Evolutionary conservation across 1,139 yeast genomes (phyloP).

Genomic region (Pichia sp.): DNA sequence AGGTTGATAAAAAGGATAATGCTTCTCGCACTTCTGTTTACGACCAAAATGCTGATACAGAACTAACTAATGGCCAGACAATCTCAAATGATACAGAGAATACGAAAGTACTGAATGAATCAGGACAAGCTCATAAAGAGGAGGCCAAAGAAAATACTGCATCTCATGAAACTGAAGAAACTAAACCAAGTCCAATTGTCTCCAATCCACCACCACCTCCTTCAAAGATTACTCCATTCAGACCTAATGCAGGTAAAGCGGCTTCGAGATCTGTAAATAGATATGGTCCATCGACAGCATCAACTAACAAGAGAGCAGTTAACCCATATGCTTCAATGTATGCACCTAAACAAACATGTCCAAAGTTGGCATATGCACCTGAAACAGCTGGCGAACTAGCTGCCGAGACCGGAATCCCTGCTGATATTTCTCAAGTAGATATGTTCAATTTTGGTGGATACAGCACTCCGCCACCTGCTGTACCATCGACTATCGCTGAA

Average conservation of each 20-base stretch:
- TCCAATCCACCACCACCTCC: neutral
- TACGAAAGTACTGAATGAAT: too few species aligned
- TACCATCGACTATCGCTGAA: neutral
- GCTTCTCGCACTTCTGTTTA: too few species aligned
- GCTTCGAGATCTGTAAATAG: constrained; percentile 12
- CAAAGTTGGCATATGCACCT: neutral
- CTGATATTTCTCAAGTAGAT: constrained; percentile 7
- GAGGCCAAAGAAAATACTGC: neutral
- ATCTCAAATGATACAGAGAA: too few species aligned
- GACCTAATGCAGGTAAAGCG: constrained; percentile 3
- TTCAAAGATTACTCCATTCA: neutral
- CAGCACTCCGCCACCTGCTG: constrained; percentile 11
- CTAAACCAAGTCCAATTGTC: neutral
- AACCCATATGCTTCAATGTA: constrained; percentile 19
- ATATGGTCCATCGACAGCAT: constrained; percentile 15
- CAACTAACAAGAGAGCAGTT: constrained; percentile 2
- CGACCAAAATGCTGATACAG: too few species aligned
- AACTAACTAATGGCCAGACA: too few species aligned
- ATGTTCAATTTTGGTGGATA: constrained; percentile 21
- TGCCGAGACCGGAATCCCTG: constrained; percentile 6
- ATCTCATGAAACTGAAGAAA: neutral
- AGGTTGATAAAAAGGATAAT: too few species aligned
- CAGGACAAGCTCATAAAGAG: too few species aligned
- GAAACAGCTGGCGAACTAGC: neutral
- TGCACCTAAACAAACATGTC: constrained; percentile 11